Evolutionary conservation across 2,329 filamentous ascomycete species (phyloP), one percentile per base, ranked within the genome.

Genomic region (Fusarium sterilihyphosum): DNA sequence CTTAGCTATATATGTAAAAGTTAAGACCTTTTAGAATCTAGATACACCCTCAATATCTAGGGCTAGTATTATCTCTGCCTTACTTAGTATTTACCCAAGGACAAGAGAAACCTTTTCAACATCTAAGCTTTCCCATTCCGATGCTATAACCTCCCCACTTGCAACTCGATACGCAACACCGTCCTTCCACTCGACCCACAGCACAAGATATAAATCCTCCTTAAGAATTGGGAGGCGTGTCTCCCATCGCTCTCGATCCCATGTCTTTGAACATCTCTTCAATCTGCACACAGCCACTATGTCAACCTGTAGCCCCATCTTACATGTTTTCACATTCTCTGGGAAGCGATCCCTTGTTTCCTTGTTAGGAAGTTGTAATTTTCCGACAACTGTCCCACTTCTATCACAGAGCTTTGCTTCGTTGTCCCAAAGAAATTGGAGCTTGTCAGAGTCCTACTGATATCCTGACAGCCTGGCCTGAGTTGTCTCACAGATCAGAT

Each of bases 151-250:
- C 0, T 43, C 29, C 5, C 60, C 60, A 9, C 40, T 73, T 3
- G 52, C 72, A 31, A 69, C 40, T 13, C 52, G 63, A 16, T 38
- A 58, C 5, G 53, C 71, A 40, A 65, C 4, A 8, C 44, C 60
- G 5, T 63, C n/a, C 24, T 69, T 43, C 63, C 57, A 61, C 46
- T 69, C 52, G 2, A 74, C 63, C 57, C 63, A 71, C 6, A 74
- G 31, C 17, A 74, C 60, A 14, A 60, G 4, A 18, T 65, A 73
- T 2, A 22, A 24, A 20, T 68, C 13, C 9, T 52, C 63, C 2
- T 2, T 52, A 2, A 52, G 10, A 3, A 16, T n/a, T 14, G 12
- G 40, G 2, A 31, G 40, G 8, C 41, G 24, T 31, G 8, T 24
- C 8, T 10, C 9, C 14, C 12, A 7, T 3, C 24, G 14, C 22